A percentile compares a stretch with the other conserved stretches of the same genome.
These are phyloP conservation scores for Tothia fuscella DNA, from an alignment of 2,329 filamentous ascomycete genomes.

Conservation along the genomic window DNA sequence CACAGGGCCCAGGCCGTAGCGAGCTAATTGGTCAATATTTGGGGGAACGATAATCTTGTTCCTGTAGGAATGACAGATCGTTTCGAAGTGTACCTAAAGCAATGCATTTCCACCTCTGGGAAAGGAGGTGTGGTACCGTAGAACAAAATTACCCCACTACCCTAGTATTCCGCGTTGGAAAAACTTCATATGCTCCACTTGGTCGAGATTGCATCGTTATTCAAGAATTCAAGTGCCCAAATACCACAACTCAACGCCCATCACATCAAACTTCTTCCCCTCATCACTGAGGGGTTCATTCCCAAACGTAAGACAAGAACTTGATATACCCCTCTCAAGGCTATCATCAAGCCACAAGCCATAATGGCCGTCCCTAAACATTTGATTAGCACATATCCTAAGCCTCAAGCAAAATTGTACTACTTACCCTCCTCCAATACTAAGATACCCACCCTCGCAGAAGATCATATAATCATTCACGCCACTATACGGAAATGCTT, in stretches of 20 bases:
- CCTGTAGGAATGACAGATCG: too few relatives aligned
- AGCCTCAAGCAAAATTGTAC: constrained; percentile 1
- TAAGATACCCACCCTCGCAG: constrained; percentile 75
- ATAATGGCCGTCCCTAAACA: constrained; percentile 63
- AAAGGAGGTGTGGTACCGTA: too few relatives aligned
- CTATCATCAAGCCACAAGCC: constrained; percentile 87
- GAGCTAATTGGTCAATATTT: too few relatives aligned
- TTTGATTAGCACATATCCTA: background rate
- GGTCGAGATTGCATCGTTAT: too few relatives aligned
- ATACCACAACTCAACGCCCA: constrained; percentile 90
- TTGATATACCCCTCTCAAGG: constrained; percentile 73
- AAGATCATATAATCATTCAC: constrained; percentile 96
- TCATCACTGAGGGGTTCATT: constrained; percentile 91
- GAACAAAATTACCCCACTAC: too few relatives aligned
- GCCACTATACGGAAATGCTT: constrained; percentile 91
- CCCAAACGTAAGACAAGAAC: constrained; percentile 78
- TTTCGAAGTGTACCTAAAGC: too few relatives aligned
- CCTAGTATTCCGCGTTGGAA: too few relatives aligned
- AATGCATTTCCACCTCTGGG: too few relatives aligned
- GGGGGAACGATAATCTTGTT: too few relatives aligned
- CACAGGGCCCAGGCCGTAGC: too few relatives aligned
- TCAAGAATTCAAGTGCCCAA: constrained; percentile 43
- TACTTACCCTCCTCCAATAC: constrained; percentile 63
- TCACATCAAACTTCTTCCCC: constrained; percentile 78
- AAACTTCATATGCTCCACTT: too few relatives aligned